phyloP scores from a whole-genome alignment of 352 stramenopile genomes.

The Pythium sukuiense region DNA sequence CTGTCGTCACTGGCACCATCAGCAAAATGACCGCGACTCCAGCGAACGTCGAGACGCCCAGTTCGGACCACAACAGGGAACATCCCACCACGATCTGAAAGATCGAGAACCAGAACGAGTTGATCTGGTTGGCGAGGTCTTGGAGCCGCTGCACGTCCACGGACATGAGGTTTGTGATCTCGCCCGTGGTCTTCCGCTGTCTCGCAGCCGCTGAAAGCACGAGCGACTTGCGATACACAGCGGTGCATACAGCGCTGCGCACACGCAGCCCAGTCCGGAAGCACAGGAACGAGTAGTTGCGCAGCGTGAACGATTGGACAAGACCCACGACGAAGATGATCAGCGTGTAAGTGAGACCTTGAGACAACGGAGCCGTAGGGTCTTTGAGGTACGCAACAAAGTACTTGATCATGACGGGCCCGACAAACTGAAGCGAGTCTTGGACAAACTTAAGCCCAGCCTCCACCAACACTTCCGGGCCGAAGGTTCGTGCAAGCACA shows the following conservation, averaged over 20 bases:
- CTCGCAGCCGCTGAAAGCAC: background rate
- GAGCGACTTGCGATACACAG: constrained; percentile 25
- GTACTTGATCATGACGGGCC: constrained; percentile 73
- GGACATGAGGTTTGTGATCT: constrained; percentile 3
- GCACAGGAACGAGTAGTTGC: constrained; percentile 82
- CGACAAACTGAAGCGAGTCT: constrained; percentile 81
- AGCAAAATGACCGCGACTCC: constrained; percentile 90
- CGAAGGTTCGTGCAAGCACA: background rate
- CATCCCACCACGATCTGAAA: constrained; percentile 23
- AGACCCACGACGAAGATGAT: constrained; percentile 66
- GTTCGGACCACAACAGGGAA: constrained; percentile 52
- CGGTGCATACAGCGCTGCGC: constrained; percentile 58
- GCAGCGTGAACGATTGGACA: constrained; percentile 65
- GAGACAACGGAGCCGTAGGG: constrained; percentile 42
- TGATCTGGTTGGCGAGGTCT: constrained; percentile 19
- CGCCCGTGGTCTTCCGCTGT: constrained; percentile 1
- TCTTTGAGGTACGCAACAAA: constrained; percentile 75
- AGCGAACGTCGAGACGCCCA: constrained; percentile 81
- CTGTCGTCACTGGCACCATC: constrained; percentile 9
- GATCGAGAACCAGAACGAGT: constrained; percentile 19
- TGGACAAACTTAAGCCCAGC: constrained; percentile 70
- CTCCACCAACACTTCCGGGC: background rate
- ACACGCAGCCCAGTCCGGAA: constrained; percentile 72
- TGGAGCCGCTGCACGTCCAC: background rate
- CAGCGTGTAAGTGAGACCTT: constrained; percentile 53